Base-by-base conservation (phyloP, 495 filamentous ascomycete genomes). In the Haplographium delicatum region DNA sequence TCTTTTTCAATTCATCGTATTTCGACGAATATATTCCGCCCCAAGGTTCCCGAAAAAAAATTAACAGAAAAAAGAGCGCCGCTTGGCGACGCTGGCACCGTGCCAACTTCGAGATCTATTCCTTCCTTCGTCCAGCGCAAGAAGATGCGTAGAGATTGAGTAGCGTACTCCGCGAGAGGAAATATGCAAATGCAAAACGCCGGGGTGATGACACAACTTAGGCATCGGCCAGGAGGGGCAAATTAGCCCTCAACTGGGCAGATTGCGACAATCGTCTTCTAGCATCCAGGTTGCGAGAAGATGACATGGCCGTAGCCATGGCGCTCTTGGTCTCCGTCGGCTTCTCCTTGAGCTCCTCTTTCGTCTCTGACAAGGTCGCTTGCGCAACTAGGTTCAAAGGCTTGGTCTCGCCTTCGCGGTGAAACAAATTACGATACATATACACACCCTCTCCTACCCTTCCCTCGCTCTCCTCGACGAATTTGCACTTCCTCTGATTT, bases 401-500 rank as follows among this genome's bases (percentile, higher is more conserved):
- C 15, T 50, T 33, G 10, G 53, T 45, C 25, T 59, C 42, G 8
- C 60, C 60, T 3, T 23, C 18, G 11, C 38, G 25, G 37, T 54
- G 53, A 44, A 47, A 53, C 33, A 62, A 28, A 34, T 80, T 80
- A 38, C 76, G 67, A 69, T 68, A 80, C 62, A 80, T 77, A 39
- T 72, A 62, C 19, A 80, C 72, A 43, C 70, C 69, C 58, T 65
- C 66, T 39, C 61, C 68, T 46, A 78, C 76, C 24, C 68, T 69
- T 9, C 58, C 58, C 49, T 70, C 60, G 41, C 45, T 63, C 38
- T 63, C 58, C 61, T 71, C 69, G 43, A 79, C 74, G 62, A 78
- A 80, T 53, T 79, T 72, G 66, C 76, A 79, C 54, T 54, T 61
- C 31, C 76, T 67, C 13, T 71, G 62, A 53, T 63, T 71, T 13